Percentiles rank a stretch among this genome's conserved stretches.
phyloP scores from a whole-genome alignment of 208 protist genomes.

The Acanthamoeba royreba region DNA sequence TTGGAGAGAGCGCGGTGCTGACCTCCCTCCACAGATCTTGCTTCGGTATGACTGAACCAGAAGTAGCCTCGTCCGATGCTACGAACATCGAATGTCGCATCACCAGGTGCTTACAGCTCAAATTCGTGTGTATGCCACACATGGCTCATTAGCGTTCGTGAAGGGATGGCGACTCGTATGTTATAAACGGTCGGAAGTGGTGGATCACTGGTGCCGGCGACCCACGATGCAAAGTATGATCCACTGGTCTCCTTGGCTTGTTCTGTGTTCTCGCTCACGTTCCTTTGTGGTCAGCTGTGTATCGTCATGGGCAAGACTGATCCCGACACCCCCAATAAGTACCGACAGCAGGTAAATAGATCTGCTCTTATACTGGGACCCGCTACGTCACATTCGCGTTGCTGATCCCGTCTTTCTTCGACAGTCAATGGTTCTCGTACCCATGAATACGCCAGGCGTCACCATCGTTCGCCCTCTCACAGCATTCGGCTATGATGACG shows the following conservation, averaged over 20 bases:
- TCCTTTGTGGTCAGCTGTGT: slow-evolving; percentile 4
- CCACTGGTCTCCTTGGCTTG: not conserved
- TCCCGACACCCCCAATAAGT: not conserved
- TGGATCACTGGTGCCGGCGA: slow-evolving; percentile 67
- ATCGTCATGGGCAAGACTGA: slow-evolving; percentile 80
- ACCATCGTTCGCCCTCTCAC: slow-evolving; percentile 69
- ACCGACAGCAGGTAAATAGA: not conserved
- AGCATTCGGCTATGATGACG: slow-evolving; percentile 82
- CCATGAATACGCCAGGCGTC: slow-evolving; percentile 68
- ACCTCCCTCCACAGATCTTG: slow-evolving; percentile 53
- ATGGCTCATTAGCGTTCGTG: not conserved
- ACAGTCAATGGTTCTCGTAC: slow-evolving; percentile 87
- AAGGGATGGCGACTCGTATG: slow-evolving; percentile 72
- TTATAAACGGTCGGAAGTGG: slow-evolving; percentile 85
- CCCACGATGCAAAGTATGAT: not conserved
- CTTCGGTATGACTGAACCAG: slow-evolving; percentile 87
- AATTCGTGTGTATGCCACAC: too few species aligned
- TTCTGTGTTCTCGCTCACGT: not conserved
- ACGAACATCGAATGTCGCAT: slow-evolving; percentile 69
- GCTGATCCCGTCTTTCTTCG: not conserved
- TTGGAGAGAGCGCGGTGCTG: not conserved
- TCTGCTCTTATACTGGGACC: too few species aligned
- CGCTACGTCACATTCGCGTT: not conserved
- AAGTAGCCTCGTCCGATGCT: slow-evolving; percentile 64
- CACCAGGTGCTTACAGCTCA: not conserved